Conservation (phyloP, 495 filamentous ascomycete species). For the Trichoderma parareesei region DNA sequence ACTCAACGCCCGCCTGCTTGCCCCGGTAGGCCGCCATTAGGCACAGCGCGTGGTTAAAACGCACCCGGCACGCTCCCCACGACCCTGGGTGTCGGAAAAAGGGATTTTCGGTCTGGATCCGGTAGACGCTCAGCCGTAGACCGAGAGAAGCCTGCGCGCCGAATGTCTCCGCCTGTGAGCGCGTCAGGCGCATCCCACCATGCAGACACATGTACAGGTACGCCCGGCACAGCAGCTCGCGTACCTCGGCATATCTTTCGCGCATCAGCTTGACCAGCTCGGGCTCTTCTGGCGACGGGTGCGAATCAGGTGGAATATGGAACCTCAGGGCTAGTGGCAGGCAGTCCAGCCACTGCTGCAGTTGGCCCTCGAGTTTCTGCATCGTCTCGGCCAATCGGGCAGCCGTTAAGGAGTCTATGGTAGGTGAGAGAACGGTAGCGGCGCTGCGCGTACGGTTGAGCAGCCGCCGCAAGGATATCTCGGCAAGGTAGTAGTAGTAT, state of each 20-base stretch:
- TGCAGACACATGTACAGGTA: conserved; percentile 10
- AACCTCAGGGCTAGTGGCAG: conserved; percentile 1
- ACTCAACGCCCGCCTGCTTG: not conserved
- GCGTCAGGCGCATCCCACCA: conserved; percentile 7
- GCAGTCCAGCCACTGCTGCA: conserved; percentile 11
- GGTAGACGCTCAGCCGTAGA: conserved; percentile 1
- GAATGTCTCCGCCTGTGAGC: conserved; percentile 3
- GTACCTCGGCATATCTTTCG: conserved; percentile 7
- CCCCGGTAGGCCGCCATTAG: not conserved
- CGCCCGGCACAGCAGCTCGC: conserved; percentile 2
- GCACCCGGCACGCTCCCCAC: conserved; percentile 5
- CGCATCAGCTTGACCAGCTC: conserved; percentile 10
- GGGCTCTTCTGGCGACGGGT: conserved; percentile 2
- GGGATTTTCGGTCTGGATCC: conserved; percentile 8
- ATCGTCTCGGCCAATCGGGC: not conserved
- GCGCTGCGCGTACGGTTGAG: conserved; percentile 9
- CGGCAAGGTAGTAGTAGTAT: conserved; percentile 11
- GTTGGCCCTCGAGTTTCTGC: conserved; percentile 9
- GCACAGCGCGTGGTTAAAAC: conserved; percentile 10
- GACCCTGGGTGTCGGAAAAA: conserved; percentile 10
- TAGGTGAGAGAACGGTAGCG: not conserved
- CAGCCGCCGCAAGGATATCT: conserved; percentile 9
- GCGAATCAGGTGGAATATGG: conserved; percentile 6
- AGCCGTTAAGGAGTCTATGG: conserved; percentile 8
- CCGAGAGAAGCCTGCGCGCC: conserved; percentile 6